Conservation (phyloP, 306 rosid genomes). For the Mimosa bimucronata region DNA sequence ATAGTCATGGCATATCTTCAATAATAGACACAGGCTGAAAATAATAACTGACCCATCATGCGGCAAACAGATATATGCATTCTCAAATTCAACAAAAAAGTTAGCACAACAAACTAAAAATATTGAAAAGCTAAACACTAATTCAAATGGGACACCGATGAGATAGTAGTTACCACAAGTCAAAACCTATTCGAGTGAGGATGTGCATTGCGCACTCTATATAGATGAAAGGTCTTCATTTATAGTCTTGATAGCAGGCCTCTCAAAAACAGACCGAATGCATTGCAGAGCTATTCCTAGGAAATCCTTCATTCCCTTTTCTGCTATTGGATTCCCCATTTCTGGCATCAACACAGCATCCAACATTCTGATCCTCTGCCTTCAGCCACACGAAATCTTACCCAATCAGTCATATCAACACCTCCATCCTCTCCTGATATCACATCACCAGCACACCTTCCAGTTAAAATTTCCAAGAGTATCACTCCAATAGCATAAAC, state of each 20-base stretch:
- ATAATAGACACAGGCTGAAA: slow-evolving; percentile 37
- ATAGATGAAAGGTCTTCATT: slow-evolving; percentile 96
- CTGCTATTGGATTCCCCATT: slow-evolving; percentile 65
- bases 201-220: slow-evolving; percentile 49
- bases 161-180: slow-evolving; percentile 67
- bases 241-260: slow-evolving; percentile 92
- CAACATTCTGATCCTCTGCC: slow-evolving; percentile 89
- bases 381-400: slow-evolving; percentile 74
- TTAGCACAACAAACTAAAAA: slow-evolving; percentile 44
- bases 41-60: slow-evolving; percentile 34
- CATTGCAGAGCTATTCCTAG: slow-evolving; percentile 84
- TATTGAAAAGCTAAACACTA: slow-evolving; percentile 45
- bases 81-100: slow-evolving; percentile 53
- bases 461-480: slow-evolving; percentile 81
- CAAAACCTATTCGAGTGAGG: slow-evolving; percentile 44
- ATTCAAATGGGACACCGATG: slow-evolving; percentile 66
- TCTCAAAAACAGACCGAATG: slow-evolving; percentile 73
- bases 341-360: slow-evolving; percentile 70
- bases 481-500: slow-evolving; percentile 95
- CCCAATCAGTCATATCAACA: slow-evolving; percentile 90
- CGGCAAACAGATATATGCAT: slow-evolving; percentile 42
- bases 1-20: slow-evolving; percentile 37
- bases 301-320: slow-evolving; percentile 92
- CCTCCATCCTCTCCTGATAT: slow-evolving; percentile 82
- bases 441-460: slow-evolving; percentile 98